These are phyloP conservation scores for Aspergillus nanangensis DNA, from an alignment of 495 filamentous ascomycete genomes.

Conservation along the genomic window DNA sequence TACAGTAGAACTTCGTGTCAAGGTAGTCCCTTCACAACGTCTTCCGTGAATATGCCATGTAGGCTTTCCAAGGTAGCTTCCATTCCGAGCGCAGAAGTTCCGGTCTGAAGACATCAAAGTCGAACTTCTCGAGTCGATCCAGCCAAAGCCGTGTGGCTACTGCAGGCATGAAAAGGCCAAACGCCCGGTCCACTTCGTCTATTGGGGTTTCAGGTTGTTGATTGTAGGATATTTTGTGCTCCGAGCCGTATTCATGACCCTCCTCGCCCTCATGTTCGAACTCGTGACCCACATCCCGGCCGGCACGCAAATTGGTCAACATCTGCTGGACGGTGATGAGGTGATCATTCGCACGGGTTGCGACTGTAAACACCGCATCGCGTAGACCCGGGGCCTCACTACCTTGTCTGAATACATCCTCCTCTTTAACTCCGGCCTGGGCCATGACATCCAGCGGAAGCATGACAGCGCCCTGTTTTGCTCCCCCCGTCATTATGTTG, in stretches of 20 bases:
- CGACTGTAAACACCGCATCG: slow-evolving; percentile 88
- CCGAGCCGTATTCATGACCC: slow-evolving; percentile 58
- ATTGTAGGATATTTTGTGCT: slow-evolving; percentile 9
- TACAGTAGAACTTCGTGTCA: not conserved
- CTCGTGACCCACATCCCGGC: slow-evolving; percentile 70
- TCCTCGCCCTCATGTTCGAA: slow-evolving; percentile 82
- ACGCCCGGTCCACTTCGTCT: slow-evolving; percentile 60
- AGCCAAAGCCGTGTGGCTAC: slow-evolving; percentile 77
- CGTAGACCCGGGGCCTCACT: slow-evolving; percentile 69
- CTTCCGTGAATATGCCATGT: slow-evolving; percentile 59
- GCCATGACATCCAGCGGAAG: slow-evolving; percentile 91
- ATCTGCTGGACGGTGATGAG: slow-evolving; percentile 90
- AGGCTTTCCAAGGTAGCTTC: slow-evolving; percentile 84
- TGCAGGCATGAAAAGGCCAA: slow-evolving; percentile 75
- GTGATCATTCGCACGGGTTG: slow-evolving; percentile 91
- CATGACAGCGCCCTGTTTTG: slow-evolving; percentile 61
- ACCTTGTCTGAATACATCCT: slow-evolving; percentile 81
- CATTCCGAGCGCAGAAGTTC: slow-evolving; percentile 68
- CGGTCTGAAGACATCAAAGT: slow-evolving; percentile 77
- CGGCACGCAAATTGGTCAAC: slow-evolving; percentile 71
- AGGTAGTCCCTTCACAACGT: slow-evolving; percentile 40
- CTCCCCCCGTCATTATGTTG: slow-evolving; percentile 30
- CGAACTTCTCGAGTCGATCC: slow-evolving; percentile 63
- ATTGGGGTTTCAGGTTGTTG: slow-evolving; percentile 38
- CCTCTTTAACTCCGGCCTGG: slow-evolving; percentile 70